Evolutionary conservation across 768 basidiomycete species (phyloP), one percentile per base, ranked within the genome.

Genomic region (Podaxis pistillaris): DNA sequence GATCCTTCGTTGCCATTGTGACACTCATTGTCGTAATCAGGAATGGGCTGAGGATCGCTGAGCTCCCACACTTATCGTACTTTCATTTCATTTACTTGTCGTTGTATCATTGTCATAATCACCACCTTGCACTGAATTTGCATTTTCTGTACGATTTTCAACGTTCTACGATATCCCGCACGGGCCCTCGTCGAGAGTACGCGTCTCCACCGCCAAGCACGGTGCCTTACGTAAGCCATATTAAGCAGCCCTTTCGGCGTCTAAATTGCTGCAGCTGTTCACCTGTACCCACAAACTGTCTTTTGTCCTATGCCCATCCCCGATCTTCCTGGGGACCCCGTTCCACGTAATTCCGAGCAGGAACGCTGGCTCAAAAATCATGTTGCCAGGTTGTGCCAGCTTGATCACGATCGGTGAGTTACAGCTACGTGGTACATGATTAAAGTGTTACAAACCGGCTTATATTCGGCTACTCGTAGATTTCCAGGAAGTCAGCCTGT

Each of bases 401-500:
- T 92, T 50, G 84, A 89, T 58, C 78, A 85, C 60, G 80, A 87
- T 67, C 85, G 84, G 91, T 89, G 65, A 66, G 80, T 77, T 58
- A 12, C 9, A 55, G 22, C 17, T 58, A 47, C 44, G 24, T 52
- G 58, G 54, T 56, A 41, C 41, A 33, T 13, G n/a, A 17, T 30
- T 28, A 22, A 28, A 24, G 19, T 15, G 11, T 19, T n/a, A 50
- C 50, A 55, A 30, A 6, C 47, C 33, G 53, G 56, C 61, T 24
- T 64, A 57, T 57, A 53, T 58, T 67, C 56, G 49, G 60, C 55
- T 55, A 64, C 65, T 60, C 61, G 37, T 66, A 94, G 93, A 65
- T 99, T 98, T 75, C 96, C 96, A 17, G 96, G 97, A 24, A 91
- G 91, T 69, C 97, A 98, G 71, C 96, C 96, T 19, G 87, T 99